phyloP scores from a whole-genome alignment of 805 yeast species.

The Yueomyces sinensis region DNA sequence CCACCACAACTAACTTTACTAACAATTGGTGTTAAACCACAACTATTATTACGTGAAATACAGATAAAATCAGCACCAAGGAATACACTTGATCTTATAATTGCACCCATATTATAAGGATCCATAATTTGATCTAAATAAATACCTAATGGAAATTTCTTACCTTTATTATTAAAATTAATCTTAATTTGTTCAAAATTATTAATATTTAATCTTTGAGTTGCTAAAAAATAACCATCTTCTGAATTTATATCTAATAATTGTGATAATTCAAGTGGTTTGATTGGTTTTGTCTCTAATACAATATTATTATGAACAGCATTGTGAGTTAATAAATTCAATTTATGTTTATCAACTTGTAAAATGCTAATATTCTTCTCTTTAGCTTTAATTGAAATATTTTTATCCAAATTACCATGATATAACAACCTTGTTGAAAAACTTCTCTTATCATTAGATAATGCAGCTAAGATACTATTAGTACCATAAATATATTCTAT shows the following conservation, averaged over 20 bases:
- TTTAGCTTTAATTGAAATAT: constrained; percentile 36
- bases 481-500: constrained; percentile 68
- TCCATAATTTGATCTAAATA: constrained; percentile 72
- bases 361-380: constrained; percentile 15
- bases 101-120: constrained; percentile 81
- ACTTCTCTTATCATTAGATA: constrained; percentile 40
- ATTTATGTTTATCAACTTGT: constrained; percentile 28
- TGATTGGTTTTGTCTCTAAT: constrained; percentile 40
- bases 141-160: constrained; percentile 49
- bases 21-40: constrained; percentile 65
- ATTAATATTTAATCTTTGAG: constrained; percentile 2
- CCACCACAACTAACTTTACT: constrained; percentile 80
- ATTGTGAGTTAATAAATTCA: constrained; percentile 47
- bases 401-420: constrained; percentile 27
- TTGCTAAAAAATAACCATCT: constrained; percentile 5
- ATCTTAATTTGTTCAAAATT: neutral
- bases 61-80: constrained; percentile 74
- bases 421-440: constrained; percentile 39
- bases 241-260: constrained; percentile 21
- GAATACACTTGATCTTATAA: constrained; percentile 65
- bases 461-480: constrained; percentile 60
- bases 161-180: constrained; percentile 3
- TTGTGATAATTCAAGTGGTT: constrained; percentile 11
- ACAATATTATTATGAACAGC: constrained; percentile 78
- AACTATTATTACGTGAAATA: constrained; percentile 55